phyloP scores from a whole-genome alignment of 345 rosid genomes.

The Raphanus raphanistrum region DNA sequence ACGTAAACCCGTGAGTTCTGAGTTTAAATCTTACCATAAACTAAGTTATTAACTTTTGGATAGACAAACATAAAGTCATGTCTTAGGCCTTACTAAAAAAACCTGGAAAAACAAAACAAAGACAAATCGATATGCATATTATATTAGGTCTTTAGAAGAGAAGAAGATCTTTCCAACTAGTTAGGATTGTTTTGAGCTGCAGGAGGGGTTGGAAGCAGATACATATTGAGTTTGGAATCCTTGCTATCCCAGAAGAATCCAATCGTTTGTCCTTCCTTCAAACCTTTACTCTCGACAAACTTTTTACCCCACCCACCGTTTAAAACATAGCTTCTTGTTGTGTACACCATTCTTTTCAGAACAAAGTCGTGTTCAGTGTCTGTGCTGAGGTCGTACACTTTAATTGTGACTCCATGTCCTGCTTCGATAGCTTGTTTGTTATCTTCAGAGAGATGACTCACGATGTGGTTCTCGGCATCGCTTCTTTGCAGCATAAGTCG shows the following conservation, averaged over 20 bases:
- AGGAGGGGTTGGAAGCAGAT: not conserved
- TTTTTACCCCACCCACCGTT: not conserved
- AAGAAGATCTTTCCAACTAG: not conserved
- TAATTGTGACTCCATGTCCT: not conserved
- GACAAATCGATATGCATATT: not conserved
- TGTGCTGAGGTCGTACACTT: not conserved
- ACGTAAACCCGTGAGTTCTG: not conserved
- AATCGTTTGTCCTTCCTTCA: conserved; percentile 4
- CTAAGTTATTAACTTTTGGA: not conserved
- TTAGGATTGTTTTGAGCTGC: not conserved
- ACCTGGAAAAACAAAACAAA: not conserved
- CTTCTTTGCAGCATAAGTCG: not conserved
- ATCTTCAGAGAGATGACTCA: not conserved
- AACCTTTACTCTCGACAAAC: not conserved
- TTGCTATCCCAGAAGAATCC: not conserved
- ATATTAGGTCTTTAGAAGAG: not conserved
- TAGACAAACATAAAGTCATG: not conserved
- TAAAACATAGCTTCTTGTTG: conserved; percentile 22
- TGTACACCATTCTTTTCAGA: not conserved
- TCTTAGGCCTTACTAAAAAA: not conserved
- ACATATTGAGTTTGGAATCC: not conserved
- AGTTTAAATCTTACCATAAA: not conserved
- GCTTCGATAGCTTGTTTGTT: not conserved
- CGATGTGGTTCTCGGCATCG: not conserved
- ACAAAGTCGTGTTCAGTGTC: not conserved